phyloP scores from a whole-genome alignment of 257 asterid species.

The Plantago elongata region DNA sequence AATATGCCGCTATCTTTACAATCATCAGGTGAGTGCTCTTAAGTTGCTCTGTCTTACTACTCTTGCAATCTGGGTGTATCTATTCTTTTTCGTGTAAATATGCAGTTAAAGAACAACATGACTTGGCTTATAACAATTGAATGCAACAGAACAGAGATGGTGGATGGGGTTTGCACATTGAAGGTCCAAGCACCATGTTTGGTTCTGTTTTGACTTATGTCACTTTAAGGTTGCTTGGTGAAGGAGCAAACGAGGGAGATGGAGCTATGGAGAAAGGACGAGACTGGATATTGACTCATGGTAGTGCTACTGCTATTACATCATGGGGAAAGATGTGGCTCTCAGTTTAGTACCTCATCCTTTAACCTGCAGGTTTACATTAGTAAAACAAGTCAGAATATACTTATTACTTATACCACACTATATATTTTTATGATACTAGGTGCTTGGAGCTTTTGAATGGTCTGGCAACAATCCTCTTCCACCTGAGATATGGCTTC shows the following conservation, averaged over 20 bases:
- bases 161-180: constrained; percentile 99
- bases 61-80: constrained; percentile 12
- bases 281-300: constrained; percentile 86
- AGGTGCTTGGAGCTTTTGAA: constrained; percentile 96
- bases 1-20: constrained; percentile 92
- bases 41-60: constrained; percentile 7
- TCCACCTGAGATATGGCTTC: constrained; percentile 98
- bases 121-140: constrained; percentile 17
- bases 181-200: constrained; percentile 99
- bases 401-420: constrained; percentile 14
- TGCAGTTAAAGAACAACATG: constrained; percentile 12
- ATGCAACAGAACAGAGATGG: constrained; percentile 80
- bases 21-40: constrained; percentile 67
- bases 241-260: constrained; percentile 84
- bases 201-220: constrained; percentile 88
- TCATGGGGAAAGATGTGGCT: constrained; percentile 99
- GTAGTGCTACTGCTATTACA: constrained; percentile 88
- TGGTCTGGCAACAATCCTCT: constrained; percentile 99
- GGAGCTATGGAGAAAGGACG: constrained; percentile 95
- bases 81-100: constrained; percentile 9
- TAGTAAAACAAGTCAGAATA: neutral
- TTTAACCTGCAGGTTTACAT: constrained; percentile 10
- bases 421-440: constrained; percentile 15
- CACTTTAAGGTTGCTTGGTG: constrained; percentile 94
- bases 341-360: constrained; percentile 52